These are phyloP conservation scores for Capsicum chinense DNA, from an alignment of 257 asterid species.

Conservation along the genomic window DNA sequence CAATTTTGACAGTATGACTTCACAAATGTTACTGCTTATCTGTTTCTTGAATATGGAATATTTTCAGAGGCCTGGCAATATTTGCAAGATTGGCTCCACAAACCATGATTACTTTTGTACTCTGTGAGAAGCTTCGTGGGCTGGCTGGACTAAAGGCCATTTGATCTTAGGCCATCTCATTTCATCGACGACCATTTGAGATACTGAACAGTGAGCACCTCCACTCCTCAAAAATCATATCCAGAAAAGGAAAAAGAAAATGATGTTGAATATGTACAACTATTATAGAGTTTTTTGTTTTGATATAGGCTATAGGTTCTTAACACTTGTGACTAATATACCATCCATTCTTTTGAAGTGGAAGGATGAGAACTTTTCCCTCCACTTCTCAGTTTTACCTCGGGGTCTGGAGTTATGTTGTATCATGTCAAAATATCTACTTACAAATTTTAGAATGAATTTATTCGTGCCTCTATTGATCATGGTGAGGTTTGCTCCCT, in stretches of 20 bases:
- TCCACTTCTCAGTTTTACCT: conserved; percentile 13
- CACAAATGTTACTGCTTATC: conserved; percentile 23
- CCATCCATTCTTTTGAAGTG: conserved; percentile 25
- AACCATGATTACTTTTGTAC: conserved; percentile 83
- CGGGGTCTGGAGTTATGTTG: not conserved
- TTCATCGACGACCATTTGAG: not conserved
- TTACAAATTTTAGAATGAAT: not conserved
- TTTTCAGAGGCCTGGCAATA: conserved; percentile 74
- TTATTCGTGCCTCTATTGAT: conserved; percentile 6
- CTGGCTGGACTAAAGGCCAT: conserved; percentile 82
- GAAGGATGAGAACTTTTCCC: not conserved
- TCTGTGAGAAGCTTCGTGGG: conserved; percentile 86
- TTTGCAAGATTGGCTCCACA: conserved; percentile 95
- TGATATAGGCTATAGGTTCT: conserved; percentile 7
- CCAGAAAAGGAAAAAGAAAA: not conserved
- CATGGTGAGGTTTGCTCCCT: not conserved
- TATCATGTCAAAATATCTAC: not conserved
- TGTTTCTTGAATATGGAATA: conserved; percentile 17
- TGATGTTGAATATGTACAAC: conserved; percentile 10
- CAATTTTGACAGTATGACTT: conserved; percentile 2
- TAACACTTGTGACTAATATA: not conserved
- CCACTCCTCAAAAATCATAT: not conserved
- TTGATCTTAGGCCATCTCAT: conserved; percentile 33
- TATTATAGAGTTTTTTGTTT: not conserved
- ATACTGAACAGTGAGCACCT: not conserved